Evolutionary conservation across 2,329 filamentous ascomycete species (phyloP), one percentile per base, ranked within the genome.

Genomic region (Madurella fahalii): DNA sequence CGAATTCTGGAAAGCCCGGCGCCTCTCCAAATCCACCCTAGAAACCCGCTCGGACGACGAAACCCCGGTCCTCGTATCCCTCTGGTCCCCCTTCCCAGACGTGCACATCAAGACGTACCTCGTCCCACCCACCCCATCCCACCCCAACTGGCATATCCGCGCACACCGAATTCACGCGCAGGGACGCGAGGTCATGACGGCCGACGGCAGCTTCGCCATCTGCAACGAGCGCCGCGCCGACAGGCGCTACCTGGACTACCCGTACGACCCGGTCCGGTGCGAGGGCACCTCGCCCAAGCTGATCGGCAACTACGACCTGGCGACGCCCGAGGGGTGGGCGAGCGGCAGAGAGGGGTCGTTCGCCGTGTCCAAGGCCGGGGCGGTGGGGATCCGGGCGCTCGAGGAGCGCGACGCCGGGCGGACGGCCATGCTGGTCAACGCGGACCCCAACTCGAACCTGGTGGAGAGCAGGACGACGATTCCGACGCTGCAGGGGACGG

Each of bases 381-480:
- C 69, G 59, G 81, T 77, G 57, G 81, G 72, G 65, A 87, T 79
- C 75, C 81, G 61, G 67, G 84, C 70, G 60, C 72, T 77, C 1
- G 72, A 66, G 2, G 71, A 63, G 9, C 11, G 1, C 2, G 40
- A 37, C 9, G 73, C 71, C 8, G 70, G 66, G 13, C 75, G 86
- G 17, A 71, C 69, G 51, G 87, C 87, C 2, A 84, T 80, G 65
- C 75, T 90, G 25, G 82, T 91, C 46, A 84, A 90, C 54, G 86
- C 87, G 11, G 89, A 92, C 67, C 87, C 88, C 7, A 91, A 92
- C 71, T 87, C 85, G 46, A 92, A 92, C 69, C 71, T 92, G 34
- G 76, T 90, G 2, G 84, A 90, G 71, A 83, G 84, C 55, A 74
- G 88, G 55, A 90, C 86, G 4, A 77, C 87, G 41, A 80, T 92